Percentiles rank a stretch among this genome's conserved stretches.
These are phyloP conservation scores for Cladosporium austrohemisphaericum DNA, from an alignment of 2,329 filamentous ascomycete species.

Conservation along the genomic window DNA sequence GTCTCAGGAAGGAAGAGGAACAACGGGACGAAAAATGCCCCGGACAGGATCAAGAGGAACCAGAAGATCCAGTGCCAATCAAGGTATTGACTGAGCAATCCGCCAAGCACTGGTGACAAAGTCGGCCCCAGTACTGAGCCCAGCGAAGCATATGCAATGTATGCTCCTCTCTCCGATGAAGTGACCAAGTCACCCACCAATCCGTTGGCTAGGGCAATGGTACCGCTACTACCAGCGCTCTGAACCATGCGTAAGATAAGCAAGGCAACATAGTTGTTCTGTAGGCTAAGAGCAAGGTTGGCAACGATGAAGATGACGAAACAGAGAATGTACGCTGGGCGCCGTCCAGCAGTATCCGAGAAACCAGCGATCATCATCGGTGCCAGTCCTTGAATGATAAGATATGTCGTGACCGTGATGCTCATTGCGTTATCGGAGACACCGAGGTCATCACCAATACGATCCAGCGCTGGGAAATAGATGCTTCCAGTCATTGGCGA, in stretches of 20 bases:
- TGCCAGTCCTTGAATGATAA: slow-evolving; percentile 36
- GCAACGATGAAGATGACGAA: slow-evolving; percentile 34
- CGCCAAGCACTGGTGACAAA: slow-evolving; percentile 61
- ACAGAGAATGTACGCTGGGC: slow-evolving; percentile 33
- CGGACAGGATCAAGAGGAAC: slow-evolving; percentile 57
- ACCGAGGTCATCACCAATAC: slow-evolving; percentile 37
- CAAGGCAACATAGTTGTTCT: slow-evolving; percentile 42
- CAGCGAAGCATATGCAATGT: slow-evolving; percentile 64
- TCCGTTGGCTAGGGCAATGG: slow-evolving; percentile 66
- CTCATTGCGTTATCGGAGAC: slow-evolving; percentile 45
- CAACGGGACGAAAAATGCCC: slow-evolving; percentile 52
- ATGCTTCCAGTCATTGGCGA: slow-evolving; percentile 37
- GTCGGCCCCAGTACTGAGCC: slow-evolving; percentile 49
- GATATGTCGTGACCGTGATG: slow-evolving; percentile 50
- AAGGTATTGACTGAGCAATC: slow-evolving; percentile 59
- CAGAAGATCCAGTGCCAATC: slow-evolving; percentile 64
- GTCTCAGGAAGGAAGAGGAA: slow-evolving; percentile 55
- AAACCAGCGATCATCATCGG: slow-evolving; percentile 32
- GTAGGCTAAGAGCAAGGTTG: slow-evolving; percentile 35
- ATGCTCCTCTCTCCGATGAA: slow-evolving; percentile 66
- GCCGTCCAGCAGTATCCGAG: slow-evolving; percentile 30
- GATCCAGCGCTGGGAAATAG: slow-evolving; percentile 38
- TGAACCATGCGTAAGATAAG: slow-evolving; percentile 61
- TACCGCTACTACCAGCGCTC: slow-evolving; percentile 62
- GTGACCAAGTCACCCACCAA: slow-evolving; percentile 70